phyloP scores from a whole-genome alignment of 805 yeast species.

The Tetrapisispora pingtungensis region DNA sequence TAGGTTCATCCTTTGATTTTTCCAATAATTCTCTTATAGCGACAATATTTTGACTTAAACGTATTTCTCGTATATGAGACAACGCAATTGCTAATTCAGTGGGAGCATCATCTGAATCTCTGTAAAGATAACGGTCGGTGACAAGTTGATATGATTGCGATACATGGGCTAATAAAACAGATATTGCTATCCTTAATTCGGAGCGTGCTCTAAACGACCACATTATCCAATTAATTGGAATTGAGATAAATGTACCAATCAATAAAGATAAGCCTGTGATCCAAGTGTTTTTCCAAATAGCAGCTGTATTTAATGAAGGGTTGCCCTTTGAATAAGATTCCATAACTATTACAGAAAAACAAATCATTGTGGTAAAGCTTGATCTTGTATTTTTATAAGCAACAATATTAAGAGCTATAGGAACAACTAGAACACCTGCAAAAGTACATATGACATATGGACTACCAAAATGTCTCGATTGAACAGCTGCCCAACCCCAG shows the following conservation, averaged over 20 bases:
- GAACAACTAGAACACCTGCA: constrained; percentile 29
- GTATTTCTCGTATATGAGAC: constrained; percentile 39
- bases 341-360: constrained; percentile 34
- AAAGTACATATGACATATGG: constrained; percentile 35
- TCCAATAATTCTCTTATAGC: constrained; percentile 32
- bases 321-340: constrained; percentile 21
- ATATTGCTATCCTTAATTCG: constrained; percentile 32
- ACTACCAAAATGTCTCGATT: constrained; percentile 30
- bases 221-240: constrained; percentile 35
- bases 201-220: constrained; percentile 41
- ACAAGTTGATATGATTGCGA: constrained; percentile 39
- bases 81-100: constrained; percentile 35
- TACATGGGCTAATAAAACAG: constrained; percentile 34
- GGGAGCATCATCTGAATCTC: constrained; percentile 39
- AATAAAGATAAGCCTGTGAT: constrained; percentile 31
- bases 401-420: constrained; percentile 29
- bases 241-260: constrained; percentile 31
- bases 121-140: constrained; percentile 39
- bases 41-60: constrained; percentile 36
- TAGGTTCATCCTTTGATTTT: constrained; percentile 32
- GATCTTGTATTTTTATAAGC: constrained; percentile 35
- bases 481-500: constrained; percentile 40
- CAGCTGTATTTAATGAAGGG: constrained; percentile 10
- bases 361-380: constrained; percentile 32
- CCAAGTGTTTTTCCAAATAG: constrained; percentile 34